Conservation (phyloP, 2,329 filamentous ascomycete genomes). For the Beauveria scarabaeidicola region DNA sequence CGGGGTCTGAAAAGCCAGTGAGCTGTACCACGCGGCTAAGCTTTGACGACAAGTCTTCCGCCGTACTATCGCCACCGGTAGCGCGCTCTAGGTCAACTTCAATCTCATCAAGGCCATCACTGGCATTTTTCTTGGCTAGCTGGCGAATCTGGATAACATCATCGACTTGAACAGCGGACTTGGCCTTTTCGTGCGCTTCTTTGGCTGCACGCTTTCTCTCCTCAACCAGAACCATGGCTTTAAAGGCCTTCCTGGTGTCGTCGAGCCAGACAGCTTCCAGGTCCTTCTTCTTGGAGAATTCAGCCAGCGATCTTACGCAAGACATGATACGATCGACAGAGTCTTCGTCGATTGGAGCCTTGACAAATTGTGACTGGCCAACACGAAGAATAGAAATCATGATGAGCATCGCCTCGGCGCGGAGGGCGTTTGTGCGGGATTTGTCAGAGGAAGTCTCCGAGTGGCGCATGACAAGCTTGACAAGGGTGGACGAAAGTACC, state of each 20-base stretch:
- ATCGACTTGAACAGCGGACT: slow-evolving; percentile 89
- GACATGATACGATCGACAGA: slow-evolving; percentile 98
- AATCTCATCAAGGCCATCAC: slow-evolving; percentile 75
- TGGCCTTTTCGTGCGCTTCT: slow-evolving; percentile 85
- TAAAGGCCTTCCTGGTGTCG: slow-evolving; percentile 91
- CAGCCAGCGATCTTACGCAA: slow-evolving; percentile 83
- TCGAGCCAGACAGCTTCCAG: slow-evolving; percentile 88
- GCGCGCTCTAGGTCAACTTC: slow-evolving; percentile 88
- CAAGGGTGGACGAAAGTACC: slow-evolving; percentile 90
- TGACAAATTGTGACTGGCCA: slow-evolving; percentile 97
- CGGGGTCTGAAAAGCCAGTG: slow-evolving; percentile 94
- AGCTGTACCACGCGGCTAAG: slow-evolving; percentile 93
- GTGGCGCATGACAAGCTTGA: slow-evolving; percentile 96
- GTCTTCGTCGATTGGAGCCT: slow-evolving; percentile 94
- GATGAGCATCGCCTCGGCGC: slow-evolving; percentile 96
- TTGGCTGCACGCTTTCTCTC: slow-evolving; percentile 97
- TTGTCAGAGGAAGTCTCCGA: slow-evolving; percentile 82
- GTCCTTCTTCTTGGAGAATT: slow-evolving; percentile 83
- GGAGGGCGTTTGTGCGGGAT: slow-evolving; percentile 84
- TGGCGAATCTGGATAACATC: slow-evolving; percentile 91
- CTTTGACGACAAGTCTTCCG: slow-evolving; percentile 87
- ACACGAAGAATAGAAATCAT: slow-evolving; percentile 99
- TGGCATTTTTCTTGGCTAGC: slow-evolving; percentile 79
- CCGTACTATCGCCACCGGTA: slow-evolving; percentile 75
- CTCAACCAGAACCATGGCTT: slow-evolving; percentile 92